phyloP scores from a whole-genome alignment of 768 basidiomycete genomes.

The Mycena filopes region DNA sequence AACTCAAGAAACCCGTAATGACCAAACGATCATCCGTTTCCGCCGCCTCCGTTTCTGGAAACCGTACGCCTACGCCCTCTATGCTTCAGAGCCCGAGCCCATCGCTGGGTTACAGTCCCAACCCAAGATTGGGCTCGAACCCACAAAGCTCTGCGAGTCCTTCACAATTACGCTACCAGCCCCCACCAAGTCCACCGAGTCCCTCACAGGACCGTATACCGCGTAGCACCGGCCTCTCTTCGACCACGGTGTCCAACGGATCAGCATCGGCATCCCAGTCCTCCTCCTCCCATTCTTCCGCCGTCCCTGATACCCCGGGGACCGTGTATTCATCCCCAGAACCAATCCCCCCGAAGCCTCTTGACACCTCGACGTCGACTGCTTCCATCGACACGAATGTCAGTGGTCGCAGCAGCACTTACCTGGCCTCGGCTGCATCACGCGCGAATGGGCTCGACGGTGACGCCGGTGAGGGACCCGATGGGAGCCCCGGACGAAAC shows the following conservation, averaged over 20 bases:
- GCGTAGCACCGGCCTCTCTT: slow-evolving; percentile 26
- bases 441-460: slow-evolving; percentile 13
- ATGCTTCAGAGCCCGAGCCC: slow-evolving; percentile 14
- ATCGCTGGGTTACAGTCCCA: slow-evolving; percentile 12
- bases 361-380: slow-evolving; percentile 22
- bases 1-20: slow-evolving; percentile 84
- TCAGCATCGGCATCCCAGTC: slow-evolving; percentile 15
- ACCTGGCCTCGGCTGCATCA: slow-evolving; percentile 16
- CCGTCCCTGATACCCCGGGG: slow-evolving; percentile 12
- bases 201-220: slow-evolving; percentile 24
- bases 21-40: slow-evolving; percentile 68
- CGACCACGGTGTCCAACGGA: slow-evolving; percentile 19
- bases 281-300: slow-evolving; percentile 19
- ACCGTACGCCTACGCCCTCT: slow-evolving; percentile 30
- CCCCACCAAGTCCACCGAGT: slow-evolving; percentile 33
- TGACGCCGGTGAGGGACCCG: slow-evolving; percentile 7
- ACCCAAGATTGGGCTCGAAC: slow-evolving; percentile 4
- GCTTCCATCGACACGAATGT: slow-evolving; percentile 31
- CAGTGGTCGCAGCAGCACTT: slow-evolving; percentile 27
- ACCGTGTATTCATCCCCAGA: slow-evolving; percentile 27
- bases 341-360: slow-evolving; percentile 13
- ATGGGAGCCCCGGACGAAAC: slow-evolving; percentile 16
- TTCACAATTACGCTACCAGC: slow-evolving; percentile 19
- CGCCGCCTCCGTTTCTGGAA: slow-evolving; percentile 31
- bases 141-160: slow-evolving; percentile 10